phyloP scores from a whole-genome alignment of 257 asterid species.

The Fraxinus americana region DNA sequence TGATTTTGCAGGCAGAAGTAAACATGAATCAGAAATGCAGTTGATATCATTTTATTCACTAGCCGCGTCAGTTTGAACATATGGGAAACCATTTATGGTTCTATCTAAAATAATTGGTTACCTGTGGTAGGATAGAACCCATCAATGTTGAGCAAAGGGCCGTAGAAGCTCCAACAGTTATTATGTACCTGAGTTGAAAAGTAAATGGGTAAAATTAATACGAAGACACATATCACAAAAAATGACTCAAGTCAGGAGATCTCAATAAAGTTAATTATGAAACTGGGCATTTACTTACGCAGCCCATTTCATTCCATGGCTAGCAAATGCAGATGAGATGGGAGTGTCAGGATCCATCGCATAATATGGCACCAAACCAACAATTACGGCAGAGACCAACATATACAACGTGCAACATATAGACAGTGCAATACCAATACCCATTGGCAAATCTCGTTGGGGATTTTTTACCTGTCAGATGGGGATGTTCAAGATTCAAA shows the following conservation, averaged over 20 bases:
- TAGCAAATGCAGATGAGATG: slow-evolving; percentile 88
- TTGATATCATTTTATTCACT: background rate
- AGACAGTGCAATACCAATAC: slow-evolving; percentile 82
- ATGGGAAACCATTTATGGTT: background rate
- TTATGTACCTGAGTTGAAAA: slow-evolving; percentile 54
- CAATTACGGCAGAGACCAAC: slow-evolving; percentile 93
- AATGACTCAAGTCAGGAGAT: slow-evolving; percentile 17
- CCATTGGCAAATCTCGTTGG: slow-evolving; percentile 92
- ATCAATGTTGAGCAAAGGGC: slow-evolving; percentile 94
- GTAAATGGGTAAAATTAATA: slow-evolving; percentile 14
- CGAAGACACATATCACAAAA: background rate
- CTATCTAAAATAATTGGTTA: slow-evolving; percentile 21
- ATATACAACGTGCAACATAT: slow-evolving; percentile 82
- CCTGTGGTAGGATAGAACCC: slow-evolving; percentile 99
- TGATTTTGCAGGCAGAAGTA: background rate
- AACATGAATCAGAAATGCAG: background rate
- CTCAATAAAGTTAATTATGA: slow-evolving; percentile 5
- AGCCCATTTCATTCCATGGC: slow-evolving; percentile 86
- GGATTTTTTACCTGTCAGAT: slow-evolving; percentile 82
- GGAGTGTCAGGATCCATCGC: slow-evolving; percentile 98
- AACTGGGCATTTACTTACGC: slow-evolving; percentile 62
- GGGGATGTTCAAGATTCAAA: background rate
- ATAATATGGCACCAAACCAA: slow-evolving; percentile 93
- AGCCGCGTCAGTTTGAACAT: background rate
- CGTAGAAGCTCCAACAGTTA: slow-evolving; percentile 84